Percentiles rank a stretch among this genome's conserved stretches.
Conservation (phyloP, 2,329 filamentous ascomycete species). For the Fonsecaea pedrosoi region DNA sequence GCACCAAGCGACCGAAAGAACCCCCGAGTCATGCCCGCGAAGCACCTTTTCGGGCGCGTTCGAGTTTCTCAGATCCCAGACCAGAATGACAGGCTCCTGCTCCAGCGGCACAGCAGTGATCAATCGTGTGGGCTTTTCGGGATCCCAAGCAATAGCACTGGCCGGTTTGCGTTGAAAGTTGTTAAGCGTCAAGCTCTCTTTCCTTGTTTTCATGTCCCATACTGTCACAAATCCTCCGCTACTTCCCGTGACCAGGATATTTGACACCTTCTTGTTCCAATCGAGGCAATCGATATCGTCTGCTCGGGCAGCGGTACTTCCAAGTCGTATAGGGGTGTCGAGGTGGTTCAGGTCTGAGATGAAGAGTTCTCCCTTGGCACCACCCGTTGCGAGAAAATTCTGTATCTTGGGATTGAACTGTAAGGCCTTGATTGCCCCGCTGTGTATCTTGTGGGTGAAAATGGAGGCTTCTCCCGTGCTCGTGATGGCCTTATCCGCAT, state of each 20-base stretch:
- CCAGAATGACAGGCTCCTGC: conserved; percentile 81
- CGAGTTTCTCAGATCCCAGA: conserved; percentile 96
- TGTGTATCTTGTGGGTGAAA: conserved; percentile 87
- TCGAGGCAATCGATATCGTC: conserved; percentile 96
- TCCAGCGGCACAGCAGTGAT: conserved; percentile 92
- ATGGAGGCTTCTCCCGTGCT: conserved; percentile 75
- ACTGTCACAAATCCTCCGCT: conserved; percentile 95
- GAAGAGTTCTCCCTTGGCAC: conserved; percentile 93
- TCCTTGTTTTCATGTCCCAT: conserved; percentile 98
- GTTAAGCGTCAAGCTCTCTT: conserved; percentile 93
- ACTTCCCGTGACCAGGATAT: conserved; percentile 94
- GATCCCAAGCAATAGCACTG: conserved; percentile 96
- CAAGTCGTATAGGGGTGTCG: conserved; percentile 84
- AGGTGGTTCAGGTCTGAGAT: conserved; percentile 94
- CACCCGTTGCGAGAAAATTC: conserved; percentile 89
- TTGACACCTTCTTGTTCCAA: conserved; percentile 97
- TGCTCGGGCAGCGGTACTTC: conserved; percentile 83
- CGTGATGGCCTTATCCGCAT: conserved; percentile 72
- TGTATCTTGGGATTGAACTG: conserved; percentile 95
- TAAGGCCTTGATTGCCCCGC: conserved; percentile 87
- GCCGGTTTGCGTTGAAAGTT: conserved; percentile 87
- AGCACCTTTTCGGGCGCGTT: conserved; percentile 87
- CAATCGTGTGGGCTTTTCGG: conserved; percentile 85
- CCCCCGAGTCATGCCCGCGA: conserved; percentile 90
- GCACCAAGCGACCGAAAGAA: conserved; percentile 95